Evolutionary conservation across 768 basidiomycete species (phyloP), one percentile per base, ranked within the genome.

Genomic region (Mycena sanguinolenta): DNA sequence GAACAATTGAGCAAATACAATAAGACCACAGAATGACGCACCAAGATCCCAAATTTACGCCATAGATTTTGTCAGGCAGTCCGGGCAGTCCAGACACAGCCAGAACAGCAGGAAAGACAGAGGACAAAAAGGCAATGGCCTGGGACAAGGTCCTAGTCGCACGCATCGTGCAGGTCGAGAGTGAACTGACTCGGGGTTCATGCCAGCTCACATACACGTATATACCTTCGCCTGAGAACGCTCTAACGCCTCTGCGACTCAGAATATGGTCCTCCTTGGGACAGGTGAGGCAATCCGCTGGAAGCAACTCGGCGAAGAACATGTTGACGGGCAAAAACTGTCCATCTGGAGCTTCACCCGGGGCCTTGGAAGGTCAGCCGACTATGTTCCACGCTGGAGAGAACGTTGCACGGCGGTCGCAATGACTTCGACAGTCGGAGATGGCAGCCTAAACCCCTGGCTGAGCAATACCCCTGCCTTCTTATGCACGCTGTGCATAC

Each of bases 21-120:
- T n/a, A n/a, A n/a, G n/a, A n/a, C n/a, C n/a, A n/a, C n/a, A 13
- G 14, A 67, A 21, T 49, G 57, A 57, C 83, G 25, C 69, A 88
- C 90, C 90, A 92, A 63, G 89, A 89, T 17, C 92, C 91, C 36
- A 93, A 75, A 75, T 93, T 93, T 3, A 93, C 91, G 55, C 92
- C 92, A 75, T 91, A 89, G 19, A 91, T 89, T 71, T 91, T 91
- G 72, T 74, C 73, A 5, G 81, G 79, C 39, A 81, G 63, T n/a
- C 75, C 75, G 32, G 66, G 64, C 65, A 66, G 28, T 39, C 66
- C 42, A 28, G 21, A 6, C 44, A n/a, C 21, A 46, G 44, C 28
- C 55, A 21, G 64, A 53, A 49, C 38, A 55, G 54, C 53, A 16
- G 63, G 39, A n/a, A 60, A 44, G 42, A 65, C 27, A 1, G 38